Evolutionary conservation across 257 asterid species (phyloP).

Genomic region (Nicotiana obtusifolia): DNA sequence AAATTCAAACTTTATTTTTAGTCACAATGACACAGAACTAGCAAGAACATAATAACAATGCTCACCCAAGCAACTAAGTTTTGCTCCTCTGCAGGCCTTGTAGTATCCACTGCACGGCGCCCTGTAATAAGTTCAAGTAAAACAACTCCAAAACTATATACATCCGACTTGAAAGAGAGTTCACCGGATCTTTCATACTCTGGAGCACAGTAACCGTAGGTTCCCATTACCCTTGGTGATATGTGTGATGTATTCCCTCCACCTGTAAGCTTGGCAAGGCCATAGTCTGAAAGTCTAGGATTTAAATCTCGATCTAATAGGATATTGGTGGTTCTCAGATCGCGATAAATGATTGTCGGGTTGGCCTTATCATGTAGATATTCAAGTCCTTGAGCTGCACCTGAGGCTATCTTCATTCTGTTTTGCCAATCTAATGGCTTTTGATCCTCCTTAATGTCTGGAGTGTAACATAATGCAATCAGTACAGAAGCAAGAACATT

Average conservation of each 20-base stretch:
- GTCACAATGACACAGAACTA: not conserved
- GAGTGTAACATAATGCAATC: not conserved
- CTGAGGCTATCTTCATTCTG: constrained; percentile 75
- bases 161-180: constrained; percentile 66
- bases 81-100: constrained; percentile 55
- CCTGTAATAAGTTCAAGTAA: constrained; percentile 78
- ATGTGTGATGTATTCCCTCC: constrained; percentile 45
- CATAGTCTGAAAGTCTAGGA: constrained; percentile 70
- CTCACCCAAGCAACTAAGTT: constrained; percentile 72
- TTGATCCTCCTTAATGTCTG: constrained; percentile 45
- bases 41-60: not conserved
- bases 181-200: constrained; percentile 68
- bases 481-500: not conserved
- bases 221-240: constrained; percentile 54
- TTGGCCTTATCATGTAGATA: constrained; percentile 76
- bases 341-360: constrained; percentile 72
- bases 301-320: constrained; percentile 49
- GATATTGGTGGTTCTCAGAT: constrained; percentile 59
- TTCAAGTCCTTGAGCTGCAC: constrained; percentile 75
- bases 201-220: constrained; percentile 74
- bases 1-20: not conserved
- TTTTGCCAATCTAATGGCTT: constrained; percentile 54
- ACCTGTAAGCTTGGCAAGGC: constrained; percentile 70
- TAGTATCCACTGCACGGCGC: constrained; percentile 59
- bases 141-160: constrained; percentile 76